Base-by-base conservation (phyloP, 805 yeast species). In the Sugiyamaella qingdaonensis region DNA sequence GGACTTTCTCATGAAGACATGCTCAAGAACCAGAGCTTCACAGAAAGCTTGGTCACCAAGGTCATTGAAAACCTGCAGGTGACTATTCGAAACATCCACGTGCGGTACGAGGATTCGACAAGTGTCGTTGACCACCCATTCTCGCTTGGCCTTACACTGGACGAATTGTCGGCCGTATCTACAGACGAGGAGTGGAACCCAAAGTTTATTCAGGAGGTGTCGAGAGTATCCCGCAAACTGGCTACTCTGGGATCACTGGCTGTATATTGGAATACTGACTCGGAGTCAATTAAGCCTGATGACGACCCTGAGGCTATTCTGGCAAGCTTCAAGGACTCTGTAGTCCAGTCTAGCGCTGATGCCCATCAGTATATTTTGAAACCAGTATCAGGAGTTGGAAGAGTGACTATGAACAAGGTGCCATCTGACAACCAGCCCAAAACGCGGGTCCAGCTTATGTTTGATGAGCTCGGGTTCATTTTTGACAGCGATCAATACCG, bases 51-150 rank as follows among this genome's bases (percentile, higher is more conserved):
- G 54, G 77, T 90, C 5, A 86, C 97, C 1, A 95, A 95, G 67
- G 85, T 94, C 58, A 85, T 92, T 21, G 98, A 94, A 68, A 94
- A 94, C 65, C 72, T 95, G 50, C 99, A 94, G 68, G 79, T 94
- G 10, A 87, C 96, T 1, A 88, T 94, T 58, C 88, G 84, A 61
- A 89, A 88, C 64, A 94, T 94, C 58, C 99, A 94, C 68, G 68
- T 94, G 18, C 77, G 99, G 53, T 94, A 91, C 64, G 99, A 95
- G 64, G 99, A 94, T 69, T 77, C 76, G 54, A 73, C 78, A 5
- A 73, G 79, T 41, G 61, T 59, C n/a, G 84, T 95, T 0, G 85
- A 83, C 53, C 74, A 69, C 53, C 95, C 97, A 2, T 88, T 87
- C 60, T 77, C 97, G 0, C 70, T 90, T 36, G 99, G 99, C 2